These are phyloP conservation scores for Striga hermonthica DNA, from an alignment of 305 asterid genomes.

Conservation along the genomic window DNA sequence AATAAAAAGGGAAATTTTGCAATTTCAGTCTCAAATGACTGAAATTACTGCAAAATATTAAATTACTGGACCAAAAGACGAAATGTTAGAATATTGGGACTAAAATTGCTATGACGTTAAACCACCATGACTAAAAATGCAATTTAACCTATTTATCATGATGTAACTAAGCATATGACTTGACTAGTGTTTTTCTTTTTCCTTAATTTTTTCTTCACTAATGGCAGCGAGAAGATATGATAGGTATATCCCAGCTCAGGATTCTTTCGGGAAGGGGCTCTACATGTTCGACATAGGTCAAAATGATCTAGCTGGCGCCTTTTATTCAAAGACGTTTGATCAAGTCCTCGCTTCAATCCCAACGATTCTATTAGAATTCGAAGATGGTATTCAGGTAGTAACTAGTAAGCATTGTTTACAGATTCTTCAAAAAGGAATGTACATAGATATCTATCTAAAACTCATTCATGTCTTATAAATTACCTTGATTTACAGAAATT, in stretches of 20 bases:
- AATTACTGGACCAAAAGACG: no score
- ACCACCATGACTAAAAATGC: no score
- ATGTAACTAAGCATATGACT: conserved; percentile 5
- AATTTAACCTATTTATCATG: not conserved
- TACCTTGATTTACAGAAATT: conserved; percentile 44
- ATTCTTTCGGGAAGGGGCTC: conserved; percentile 60
- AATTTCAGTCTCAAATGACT: no score
- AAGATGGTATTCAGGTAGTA: conserved; percentile 60
- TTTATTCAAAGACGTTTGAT: conserved; percentile 73
- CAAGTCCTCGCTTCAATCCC: conserved; percentile 87
- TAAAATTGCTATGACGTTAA: no score
- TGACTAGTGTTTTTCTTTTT: not conserved
- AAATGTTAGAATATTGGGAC: no score
- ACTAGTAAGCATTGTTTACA: conserved; percentile 27
- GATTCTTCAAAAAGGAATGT: not conserved
- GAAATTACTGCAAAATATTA: no score
- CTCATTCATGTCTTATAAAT: not conserved
- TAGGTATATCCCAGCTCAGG: conserved; percentile 65
- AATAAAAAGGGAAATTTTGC: no score
- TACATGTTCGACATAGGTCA: conserved; percentile 95
- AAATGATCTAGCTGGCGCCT: conserved; percentile 91
- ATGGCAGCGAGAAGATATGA: conserved; percentile 60
- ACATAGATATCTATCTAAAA: not conserved
- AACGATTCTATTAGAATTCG: conserved; percentile 55
- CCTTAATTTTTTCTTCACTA: not conserved